Evolutionary conservation across 495 filamentous ascomycete species (phyloP).

Genomic region (Apodospora peruviana): DNA sequence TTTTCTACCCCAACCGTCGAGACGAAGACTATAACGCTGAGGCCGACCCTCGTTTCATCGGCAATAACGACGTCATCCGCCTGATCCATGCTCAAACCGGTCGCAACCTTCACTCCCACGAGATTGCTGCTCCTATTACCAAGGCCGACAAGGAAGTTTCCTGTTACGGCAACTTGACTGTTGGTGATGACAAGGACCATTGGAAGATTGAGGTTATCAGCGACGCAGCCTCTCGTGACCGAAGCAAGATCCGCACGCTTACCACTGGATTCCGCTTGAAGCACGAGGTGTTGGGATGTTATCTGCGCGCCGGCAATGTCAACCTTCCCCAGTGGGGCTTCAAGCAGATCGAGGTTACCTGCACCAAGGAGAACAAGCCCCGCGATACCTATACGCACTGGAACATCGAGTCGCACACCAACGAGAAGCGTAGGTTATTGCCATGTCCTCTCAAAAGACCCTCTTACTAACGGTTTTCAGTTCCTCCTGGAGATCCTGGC

Average conservation of each 20-base stretch:
- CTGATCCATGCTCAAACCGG: constrained; percentile 94
- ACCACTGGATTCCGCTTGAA: constrained; percentile 89
- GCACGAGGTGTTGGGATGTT: constrained; percentile 81
- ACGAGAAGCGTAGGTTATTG: constrained; percentile 76
- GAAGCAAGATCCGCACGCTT: constrained; percentile 81
- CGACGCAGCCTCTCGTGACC: constrained; percentile 81
- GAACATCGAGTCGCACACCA: constrained; percentile 94
- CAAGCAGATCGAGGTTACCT: constrained; percentile 98
- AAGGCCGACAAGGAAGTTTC: constrained; percentile 92
- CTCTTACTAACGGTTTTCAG: constrained; percentile 41
- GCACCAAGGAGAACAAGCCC: constrained; percentile 88
- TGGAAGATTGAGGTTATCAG: constrained; percentile 90
- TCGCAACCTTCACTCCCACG: constrained; percentile 91
- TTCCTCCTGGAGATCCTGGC: constrained; percentile 84
- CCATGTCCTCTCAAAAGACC: not conserved
- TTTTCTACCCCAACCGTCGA: constrained; percentile 86
- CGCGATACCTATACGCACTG: constrained; percentile 94
- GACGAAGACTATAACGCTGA: constrained; percentile 68
- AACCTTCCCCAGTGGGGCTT: constrained; percentile 99
- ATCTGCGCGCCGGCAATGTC: constrained; percentile 89
- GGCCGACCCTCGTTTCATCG: constrained; percentile 63
- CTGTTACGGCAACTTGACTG: constrained; percentile 90
- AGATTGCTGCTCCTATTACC: constrained; percentile 78
- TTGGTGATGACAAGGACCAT: constrained; percentile 97
- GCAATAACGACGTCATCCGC: constrained; percentile 72